Evolutionary conservation across 2,329 filamentous ascomycete genomes (phyloP), one percentile per base, ranked within the genome.

Genomic region (Penicillium verrucosum): DNA sequence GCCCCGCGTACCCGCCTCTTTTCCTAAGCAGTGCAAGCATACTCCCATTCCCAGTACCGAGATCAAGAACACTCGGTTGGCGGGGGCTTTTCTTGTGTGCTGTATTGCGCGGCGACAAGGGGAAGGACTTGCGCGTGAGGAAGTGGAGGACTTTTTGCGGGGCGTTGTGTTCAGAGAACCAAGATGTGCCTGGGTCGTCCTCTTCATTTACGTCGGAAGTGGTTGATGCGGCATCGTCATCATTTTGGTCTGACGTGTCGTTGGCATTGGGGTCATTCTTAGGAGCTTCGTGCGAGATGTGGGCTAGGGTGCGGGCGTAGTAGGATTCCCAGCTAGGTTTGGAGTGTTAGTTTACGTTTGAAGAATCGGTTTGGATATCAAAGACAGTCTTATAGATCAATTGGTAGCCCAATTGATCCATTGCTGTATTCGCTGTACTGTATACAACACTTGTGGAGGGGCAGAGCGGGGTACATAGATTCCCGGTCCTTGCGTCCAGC

Each of bases 91-190:
- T 37, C 16, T 40, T 51, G 48, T 42, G 49, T 11, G 11, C 6
- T 14, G 70, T 80, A 61, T 73, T 70, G 32, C 65, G 64, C 23
- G 76, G 75, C 32, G 77, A 68, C 5, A 77, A 65, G 60, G 84
- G 70, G 29, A 79, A 75, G 1, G 74, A 74, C 14, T 78, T 73
- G 4, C 78, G 75, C 4, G 78, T 78, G 8, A 96, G 82, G 71
- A 88, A 92, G 10, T 78, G 73, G 25, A 96, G 75, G 58, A 96
- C 85, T 69, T 92, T 92, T 60, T 86, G 81, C 69, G 96, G 90
- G 60, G 94, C 94, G 69, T 89, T 86, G 32, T 91, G 89, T 77
- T 97, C 94, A 72, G 92, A 89, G 82, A 99, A 99, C 94, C 94
- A 99, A 67, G 94, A 86, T 30, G 92, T 96, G 64, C 93, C 93